Evolutionary conservation across 805 yeast genomes (phyloP), one percentile per base, ranked within the genome.

Genomic region (Ogataea sp.): DNA sequence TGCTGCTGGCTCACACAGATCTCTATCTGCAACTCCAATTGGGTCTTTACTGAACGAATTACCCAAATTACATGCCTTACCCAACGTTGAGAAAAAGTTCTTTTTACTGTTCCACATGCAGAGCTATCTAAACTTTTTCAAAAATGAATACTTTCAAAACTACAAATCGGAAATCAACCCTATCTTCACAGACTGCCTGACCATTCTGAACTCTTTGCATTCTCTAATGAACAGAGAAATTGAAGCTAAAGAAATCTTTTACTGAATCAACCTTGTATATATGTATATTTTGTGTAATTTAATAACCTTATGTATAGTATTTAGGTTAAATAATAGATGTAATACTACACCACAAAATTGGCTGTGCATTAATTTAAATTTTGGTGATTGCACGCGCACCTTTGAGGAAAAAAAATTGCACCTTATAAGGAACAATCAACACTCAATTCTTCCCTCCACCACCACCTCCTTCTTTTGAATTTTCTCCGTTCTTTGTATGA

Each of bases 401-500:
- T n/a, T n/a, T n/a, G n/a, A n/a, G n/a, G n/a, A n/a, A n/a, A n/a
- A n/a, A n/a, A n/a, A n/a, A n/a, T n/a, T n/a, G n/a, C n/a, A n/a
- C n/a, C n/a, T n/a, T n/a, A n/a, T n/a, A n/a, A n/a, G n/a, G n/a
- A n/a, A n/a, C n/a, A n/a, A n/a, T n/a, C n/a, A n/a, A n/a, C n/a
- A n/a, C n/a, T n/a, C n/a, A n/a, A n/a, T n/a, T n/a, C n/a, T n/a
- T n/a, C n/a, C n/a, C n/a, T n/a, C n/a, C n/a, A n/a, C n/a, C 15
- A 32, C 10, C 36, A 23, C 10, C 20, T 33, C 16, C 36, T 33
- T 15, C 28, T 33, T 21, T 23, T 15, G 20, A 17, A 13, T 23
- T 28, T 39, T 40, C 46, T 44, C 43, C 47, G 42, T 54, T 55
- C 56, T 59, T 61, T 34, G 56, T 68, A 72, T 72, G 76, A 67